Evolutionary conservation across 352 stramenopile genomes (phyloP).

Genomic region (Pythium chondricola): DNA sequence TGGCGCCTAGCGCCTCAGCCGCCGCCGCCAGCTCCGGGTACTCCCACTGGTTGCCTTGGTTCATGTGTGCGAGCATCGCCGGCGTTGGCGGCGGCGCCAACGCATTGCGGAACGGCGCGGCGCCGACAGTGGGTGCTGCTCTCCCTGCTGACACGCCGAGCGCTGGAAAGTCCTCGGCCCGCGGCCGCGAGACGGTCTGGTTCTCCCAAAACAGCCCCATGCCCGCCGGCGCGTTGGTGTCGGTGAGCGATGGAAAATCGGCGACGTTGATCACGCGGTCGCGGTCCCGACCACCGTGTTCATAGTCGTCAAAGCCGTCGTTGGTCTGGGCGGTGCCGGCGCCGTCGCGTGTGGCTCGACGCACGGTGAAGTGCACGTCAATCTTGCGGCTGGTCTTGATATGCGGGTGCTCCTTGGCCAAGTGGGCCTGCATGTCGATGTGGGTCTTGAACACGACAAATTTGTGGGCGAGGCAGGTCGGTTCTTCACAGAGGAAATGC

Average conservation of each 20-base stretch:
- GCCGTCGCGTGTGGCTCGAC: conserved; percentile 41
- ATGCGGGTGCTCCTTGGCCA: conserved; percentile 75
- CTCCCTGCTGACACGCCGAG: conserved; percentile 20
- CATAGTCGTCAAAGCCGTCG: conserved; percentile 45
- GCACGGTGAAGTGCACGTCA: conserved; percentile 81
- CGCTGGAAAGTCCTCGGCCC: conserved; percentile 64
- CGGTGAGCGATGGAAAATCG: conserved; percentile 72
- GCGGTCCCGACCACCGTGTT: conserved; percentile 31
- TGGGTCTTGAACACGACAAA: conserved; percentile 89
- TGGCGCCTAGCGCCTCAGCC: conserved; percentile 60
- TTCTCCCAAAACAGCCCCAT: conserved; percentile 65
- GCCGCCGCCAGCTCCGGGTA: conserved; percentile 65
- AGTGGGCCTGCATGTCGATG: conserved; percentile 81
- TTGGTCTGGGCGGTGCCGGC: conserved; percentile 2
- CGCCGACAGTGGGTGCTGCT: conserved; percentile 9
- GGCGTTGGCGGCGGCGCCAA: conserved; percentile 57
- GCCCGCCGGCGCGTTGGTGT: conserved; percentile 8
- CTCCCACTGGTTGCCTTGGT: conserved; percentile 51
- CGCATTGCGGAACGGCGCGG: conserved; percentile 64
- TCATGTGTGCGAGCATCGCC: conserved; percentile 71
- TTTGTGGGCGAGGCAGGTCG: conserved; percentile 72
- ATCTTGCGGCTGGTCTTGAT: conserved; percentile 84
- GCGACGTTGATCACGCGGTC: conserved; percentile 76
- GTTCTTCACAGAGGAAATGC: conserved; percentile 86
- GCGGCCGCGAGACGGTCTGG: conserved; percentile 39